Evolutionary conservation across 805 yeast genomes (phyloP).

Genomic region (Suhomyces sp.): DNA sequence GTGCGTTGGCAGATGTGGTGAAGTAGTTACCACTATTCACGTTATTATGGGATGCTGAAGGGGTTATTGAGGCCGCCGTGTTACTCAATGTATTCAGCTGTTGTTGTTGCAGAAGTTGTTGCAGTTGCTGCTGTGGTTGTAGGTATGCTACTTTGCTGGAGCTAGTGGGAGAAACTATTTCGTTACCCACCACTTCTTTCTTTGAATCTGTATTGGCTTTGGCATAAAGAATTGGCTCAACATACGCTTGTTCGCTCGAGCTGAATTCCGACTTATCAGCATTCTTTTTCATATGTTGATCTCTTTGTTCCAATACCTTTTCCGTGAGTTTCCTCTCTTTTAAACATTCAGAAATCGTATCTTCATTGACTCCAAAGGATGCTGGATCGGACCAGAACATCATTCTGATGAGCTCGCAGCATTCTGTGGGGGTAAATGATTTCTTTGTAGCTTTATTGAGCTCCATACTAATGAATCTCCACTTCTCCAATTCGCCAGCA

Average conservation of each 20-base stretch:
- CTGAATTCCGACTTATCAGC: not conserved
- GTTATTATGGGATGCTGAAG: not conserved
- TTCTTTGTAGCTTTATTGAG: slow-evolving; percentile 54
- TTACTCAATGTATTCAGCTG: slow-evolving; percentile 1
- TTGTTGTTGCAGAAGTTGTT: slow-evolving; percentile 1
- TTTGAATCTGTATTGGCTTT: slow-evolving; percentile 1
- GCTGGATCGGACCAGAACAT: slow-evolving; percentile 56
- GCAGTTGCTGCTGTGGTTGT: slow-evolving; percentile 1
- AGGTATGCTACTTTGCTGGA: not conserved
- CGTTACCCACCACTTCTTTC: slow-evolving; percentile 4
- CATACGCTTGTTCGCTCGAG: slow-evolving; percentile 10
- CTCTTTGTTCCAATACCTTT: slow-evolving; percentile 22
- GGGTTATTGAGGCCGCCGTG: not conserved
- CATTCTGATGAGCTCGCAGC: slow-evolving; percentile 52
- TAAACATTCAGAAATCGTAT: slow-evolving; percentile 37
- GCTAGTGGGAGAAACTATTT: not conserved
- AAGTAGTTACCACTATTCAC: slow-evolving; percentile 2
- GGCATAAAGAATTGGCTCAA: slow-evolving; percentile 9
- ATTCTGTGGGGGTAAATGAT: slow-evolving; percentile 48
- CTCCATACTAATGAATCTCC: slow-evolving; percentile 63
- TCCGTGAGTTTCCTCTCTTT: slow-evolving; percentile 37
- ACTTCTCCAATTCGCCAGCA: slow-evolving; percentile 67
- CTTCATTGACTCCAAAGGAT: slow-evolving; percentile 54
- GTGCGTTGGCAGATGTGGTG: slow-evolving; percentile 2
- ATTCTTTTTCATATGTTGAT: slow-evolving; percentile 14